Evolutionary conservation across 78 protist species (phyloP).

Genomic region (Isochrysis galbana): DNA sequence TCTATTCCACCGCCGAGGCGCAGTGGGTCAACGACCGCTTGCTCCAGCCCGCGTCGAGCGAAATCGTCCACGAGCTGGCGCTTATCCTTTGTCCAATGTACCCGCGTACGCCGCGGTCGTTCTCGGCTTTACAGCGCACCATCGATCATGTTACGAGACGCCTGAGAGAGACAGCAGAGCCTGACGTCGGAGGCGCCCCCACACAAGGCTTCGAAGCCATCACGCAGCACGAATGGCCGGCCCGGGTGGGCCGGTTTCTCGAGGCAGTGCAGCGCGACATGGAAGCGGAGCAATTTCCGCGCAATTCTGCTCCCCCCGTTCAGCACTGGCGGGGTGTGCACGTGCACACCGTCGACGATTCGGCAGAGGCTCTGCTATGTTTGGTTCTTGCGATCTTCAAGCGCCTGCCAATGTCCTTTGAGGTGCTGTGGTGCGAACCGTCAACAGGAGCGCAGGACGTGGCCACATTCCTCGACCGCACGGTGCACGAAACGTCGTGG

Average conservation of each 20-base stretch:
- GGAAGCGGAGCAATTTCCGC: background rate
- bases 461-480: background rate
- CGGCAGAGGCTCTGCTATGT: background rate
- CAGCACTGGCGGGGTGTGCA: background rate
- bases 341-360: background rate
- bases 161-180: background rate
- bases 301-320: background rate
- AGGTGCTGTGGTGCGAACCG: background rate
- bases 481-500: background rate
- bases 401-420: background rate
- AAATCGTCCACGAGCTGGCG: background rate
- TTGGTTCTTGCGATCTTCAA: background rate
- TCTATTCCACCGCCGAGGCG: slow-evolving; percentile 1
- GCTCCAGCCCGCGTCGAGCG: background rate
- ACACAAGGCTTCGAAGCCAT: no score
- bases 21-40: background rate
- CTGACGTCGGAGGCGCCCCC: background rate
- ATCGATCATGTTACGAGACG: background rate
- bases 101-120: no score
- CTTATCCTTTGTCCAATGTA: background rate
- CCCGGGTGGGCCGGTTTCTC: background rate
- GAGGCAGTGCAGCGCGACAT: background rate
- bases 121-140: background rate
- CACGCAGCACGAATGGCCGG: background rate
- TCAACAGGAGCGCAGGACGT: background rate